phyloP scores from a whole-genome alignment of 2,329 filamentous ascomycete species.

The Fusarium sp. region DNA sequence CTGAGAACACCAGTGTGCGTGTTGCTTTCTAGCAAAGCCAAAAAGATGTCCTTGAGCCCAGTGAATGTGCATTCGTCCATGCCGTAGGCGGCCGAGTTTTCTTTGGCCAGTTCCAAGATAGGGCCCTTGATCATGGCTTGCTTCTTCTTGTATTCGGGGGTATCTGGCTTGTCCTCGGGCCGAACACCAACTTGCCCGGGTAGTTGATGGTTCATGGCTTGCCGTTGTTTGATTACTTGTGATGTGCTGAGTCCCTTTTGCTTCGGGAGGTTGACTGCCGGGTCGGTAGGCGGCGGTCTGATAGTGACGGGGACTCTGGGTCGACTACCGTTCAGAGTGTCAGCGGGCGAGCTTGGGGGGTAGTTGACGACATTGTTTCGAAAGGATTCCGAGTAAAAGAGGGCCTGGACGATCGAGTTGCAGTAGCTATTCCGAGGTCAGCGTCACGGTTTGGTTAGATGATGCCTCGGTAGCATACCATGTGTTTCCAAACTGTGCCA shows the following conservation, averaged over 20 bases:
- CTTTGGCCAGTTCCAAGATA: constrained; percentile 84
- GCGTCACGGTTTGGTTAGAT: constrained; percentile 5
- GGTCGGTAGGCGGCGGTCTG: constrained; percentile 64
- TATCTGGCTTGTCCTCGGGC: constrained; percentile 93
- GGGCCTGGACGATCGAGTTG: constrained; percentile 97
- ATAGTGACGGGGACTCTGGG: constrained; percentile 72
- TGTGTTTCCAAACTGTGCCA: constrained; percentile 89
- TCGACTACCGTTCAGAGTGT: constrained; percentile 72
- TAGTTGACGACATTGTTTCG: constrained; percentile 95
- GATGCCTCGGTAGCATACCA: constrained; percentile 72
- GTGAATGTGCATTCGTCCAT: constrained; percentile 98
- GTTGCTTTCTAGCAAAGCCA: constrained; percentile 84
- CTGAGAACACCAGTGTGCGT: constrained; percentile 91
- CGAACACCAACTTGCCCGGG: constrained; percentile 68
- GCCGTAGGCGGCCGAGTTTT: constrained; percentile 83
- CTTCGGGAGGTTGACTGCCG: constrained; percentile 54
- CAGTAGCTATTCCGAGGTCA: constrained; percentile 77
- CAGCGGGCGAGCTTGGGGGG: constrained; percentile 77
- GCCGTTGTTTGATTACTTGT: constrained; percentile 69
- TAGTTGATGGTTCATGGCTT: constrained; percentile 66
- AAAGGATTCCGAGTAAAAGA: constrained; percentile 96
- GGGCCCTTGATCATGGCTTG: constrained; percentile 90
- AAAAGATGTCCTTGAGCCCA: constrained; percentile 94
- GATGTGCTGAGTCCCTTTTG: constrained; percentile 66
- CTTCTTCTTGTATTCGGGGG: constrained; percentile 98